Percentiles rank a stretch among this genome's conserved stretches.
Evolutionary conservation across 2,329 filamentous ascomycete genomes (phyloP).

Genomic region (Aspergillus fischeri): DNA sequence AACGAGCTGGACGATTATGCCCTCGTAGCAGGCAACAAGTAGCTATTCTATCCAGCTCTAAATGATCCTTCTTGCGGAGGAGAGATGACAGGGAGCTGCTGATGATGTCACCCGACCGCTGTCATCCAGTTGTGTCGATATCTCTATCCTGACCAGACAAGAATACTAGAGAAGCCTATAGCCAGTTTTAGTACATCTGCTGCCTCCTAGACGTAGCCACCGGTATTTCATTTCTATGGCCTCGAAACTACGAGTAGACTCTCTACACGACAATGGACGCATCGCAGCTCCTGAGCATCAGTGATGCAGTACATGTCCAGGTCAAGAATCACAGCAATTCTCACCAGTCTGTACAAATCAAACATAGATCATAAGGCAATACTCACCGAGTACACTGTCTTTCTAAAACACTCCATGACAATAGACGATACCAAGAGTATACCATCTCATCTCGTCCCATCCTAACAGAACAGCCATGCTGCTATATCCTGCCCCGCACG

Average conservation of each 20-base stretch:
- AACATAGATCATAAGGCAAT: background rate
- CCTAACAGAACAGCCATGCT: too few species aligned
- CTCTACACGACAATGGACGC: too few species aligned
- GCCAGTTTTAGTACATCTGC: background rate
- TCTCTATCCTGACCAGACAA: too few species aligned
- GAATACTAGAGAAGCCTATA: too few species aligned
- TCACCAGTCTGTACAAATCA: too few species aligned
- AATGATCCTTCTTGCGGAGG: background rate
- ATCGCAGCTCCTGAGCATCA: too few species aligned
- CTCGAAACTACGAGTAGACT: too few species aligned
- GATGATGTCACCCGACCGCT: constrained; percentile 25
- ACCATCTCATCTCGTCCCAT: too few species aligned
- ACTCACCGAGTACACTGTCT: too few species aligned
- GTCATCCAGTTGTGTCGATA: background rate
- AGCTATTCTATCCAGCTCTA: background rate
- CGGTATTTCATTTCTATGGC: too few species aligned
- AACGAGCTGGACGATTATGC: background rate
- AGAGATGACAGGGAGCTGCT: constrained; percentile 3
- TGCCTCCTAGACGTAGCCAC: background rate
- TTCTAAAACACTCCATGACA: background rate
- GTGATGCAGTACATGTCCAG: too few species aligned
- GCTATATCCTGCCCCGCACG: background rate
- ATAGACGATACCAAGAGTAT: background rate
- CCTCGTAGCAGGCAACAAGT: background rate
- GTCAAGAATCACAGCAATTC: too few species aligned